These are phyloP conservation scores for Mycena latifolia DNA, from an alignment of 768 basidiomycete species.

Conservation along the genomic window DNA sequence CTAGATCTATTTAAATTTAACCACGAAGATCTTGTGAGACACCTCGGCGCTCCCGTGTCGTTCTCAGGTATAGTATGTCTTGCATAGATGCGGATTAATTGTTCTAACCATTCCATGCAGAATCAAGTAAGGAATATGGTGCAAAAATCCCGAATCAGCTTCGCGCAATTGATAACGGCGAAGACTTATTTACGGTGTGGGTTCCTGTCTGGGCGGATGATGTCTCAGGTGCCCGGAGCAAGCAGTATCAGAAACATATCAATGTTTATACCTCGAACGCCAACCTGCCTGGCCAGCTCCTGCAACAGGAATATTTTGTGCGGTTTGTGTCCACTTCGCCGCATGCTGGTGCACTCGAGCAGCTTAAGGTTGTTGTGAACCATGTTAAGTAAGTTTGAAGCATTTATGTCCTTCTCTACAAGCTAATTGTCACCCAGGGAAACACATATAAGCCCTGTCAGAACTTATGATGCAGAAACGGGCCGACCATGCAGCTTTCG, in stretches of 20 bases:
- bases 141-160: not conserved
- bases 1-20: no score
- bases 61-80: no score
- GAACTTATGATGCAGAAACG: conserved; percentile 5
- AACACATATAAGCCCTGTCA: conserved; percentile 16
- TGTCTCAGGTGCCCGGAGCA: conserved; percentile 6
- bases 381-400: not conserved
- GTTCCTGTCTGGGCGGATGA: conserved; percentile 29
- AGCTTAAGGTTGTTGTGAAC: not conserved
- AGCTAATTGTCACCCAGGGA: not conserved
- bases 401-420: not conserved
- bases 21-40: no score
- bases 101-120: no score
- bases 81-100: no score
- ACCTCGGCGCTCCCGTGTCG: no score
- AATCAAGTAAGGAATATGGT: no score
- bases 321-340: conserved; percentile 48
- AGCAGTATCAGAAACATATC: conserved; percentile 54
- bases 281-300: conserved; percentile 40
- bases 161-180: not conserved
- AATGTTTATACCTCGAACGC: conserved; percentile 49
- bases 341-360: conserved; percentile 45
- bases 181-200: conserved; percentile 42
- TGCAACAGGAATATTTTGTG: conserved; percentile 48
- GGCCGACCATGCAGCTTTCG: conserved; percentile 1